These are phyloP conservation scores for Gastrolobium bilobum DNA, from an alignment of 306 rosid genomes.

Conservation along the genomic window DNA sequence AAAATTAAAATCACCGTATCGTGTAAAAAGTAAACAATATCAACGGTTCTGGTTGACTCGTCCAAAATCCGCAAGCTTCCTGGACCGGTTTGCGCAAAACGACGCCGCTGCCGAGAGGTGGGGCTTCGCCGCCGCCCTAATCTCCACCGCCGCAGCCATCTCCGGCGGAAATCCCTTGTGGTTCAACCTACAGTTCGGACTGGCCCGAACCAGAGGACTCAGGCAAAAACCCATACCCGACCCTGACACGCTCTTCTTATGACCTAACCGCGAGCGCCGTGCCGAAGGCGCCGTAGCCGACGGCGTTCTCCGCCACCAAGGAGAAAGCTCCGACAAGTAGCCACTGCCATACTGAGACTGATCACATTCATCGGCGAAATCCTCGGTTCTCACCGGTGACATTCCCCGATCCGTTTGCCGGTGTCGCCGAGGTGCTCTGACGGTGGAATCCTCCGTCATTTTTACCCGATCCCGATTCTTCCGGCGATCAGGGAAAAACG, in stretches of 20 bases:
- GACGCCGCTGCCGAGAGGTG: slow-evolving; percentile 71
- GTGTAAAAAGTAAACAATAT: slow-evolving; percentile 52
- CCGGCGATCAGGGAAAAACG: slow-evolving; percentile 62
- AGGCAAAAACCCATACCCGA: slow-evolving; percentile 84
- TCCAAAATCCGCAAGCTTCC: slow-evolving; percentile 92
- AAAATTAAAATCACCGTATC: slow-evolving; percentile 26
- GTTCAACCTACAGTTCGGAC: slow-evolving; percentile 80
- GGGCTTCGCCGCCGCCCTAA: slow-evolving; percentile 65
- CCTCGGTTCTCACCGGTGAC: slow-evolving; percentile 72
- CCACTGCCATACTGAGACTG: slow-evolving; percentile 71
- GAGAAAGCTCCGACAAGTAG: slow-evolving; percentile 67
- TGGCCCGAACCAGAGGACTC: slow-evolving; percentile 88
- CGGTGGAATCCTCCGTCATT: slow-evolving; percentile 33
- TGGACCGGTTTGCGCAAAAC: slow-evolving; percentile 81
- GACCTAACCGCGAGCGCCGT: slow-evolving; percentile 58
- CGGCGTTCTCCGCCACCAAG: slow-evolving; percentile 71
- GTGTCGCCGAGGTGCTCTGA: slow-evolving; percentile 38
- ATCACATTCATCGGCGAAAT: slow-evolving; percentile 56
- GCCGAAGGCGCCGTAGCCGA: slow-evolving; percentile 55
- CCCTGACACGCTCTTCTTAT: slow-evolving; percentile 57
- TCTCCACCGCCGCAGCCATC: slow-evolving; percentile 54
- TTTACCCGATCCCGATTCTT: slow-evolving; percentile 43
- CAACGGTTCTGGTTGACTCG: slow-evolving; percentile 81
- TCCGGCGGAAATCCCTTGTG: slow-evolving; percentile 72
- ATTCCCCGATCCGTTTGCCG: slow-evolving; percentile 79